Percentiles rank a stretch among this genome's conserved stretches.
phyloP scores from a whole-genome alignment of 106 monocot species.

The Phalaenopsis aphrodite region DNA sequence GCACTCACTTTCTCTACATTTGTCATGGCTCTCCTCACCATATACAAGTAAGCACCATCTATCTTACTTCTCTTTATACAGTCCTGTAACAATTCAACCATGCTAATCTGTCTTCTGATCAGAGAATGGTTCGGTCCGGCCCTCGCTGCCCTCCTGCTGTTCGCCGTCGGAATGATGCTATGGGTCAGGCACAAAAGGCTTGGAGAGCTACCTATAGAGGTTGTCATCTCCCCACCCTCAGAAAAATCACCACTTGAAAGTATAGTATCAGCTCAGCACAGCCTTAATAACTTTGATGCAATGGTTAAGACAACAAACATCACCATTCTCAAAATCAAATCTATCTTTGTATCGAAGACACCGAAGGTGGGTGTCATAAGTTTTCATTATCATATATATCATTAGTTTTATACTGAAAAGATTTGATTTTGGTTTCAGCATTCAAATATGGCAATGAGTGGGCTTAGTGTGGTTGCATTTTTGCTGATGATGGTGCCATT shows the following conservation, averaged over 20 bases:
- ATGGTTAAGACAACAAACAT: constrained; percentile 45
- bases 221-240: constrained; percentile 42
- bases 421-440: constrained; percentile 39
- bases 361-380: constrained; percentile 39
- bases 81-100: not conserved
- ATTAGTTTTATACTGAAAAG: not conserved
- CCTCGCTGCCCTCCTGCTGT: constrained; percentile 27
- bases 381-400: not conserved
- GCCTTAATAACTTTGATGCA: constrained; percentile 31
- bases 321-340: constrained; percentile 49
- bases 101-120: constrained; percentile 1
- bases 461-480: constrained; percentile 32
- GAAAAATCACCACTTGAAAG: constrained; percentile 70
- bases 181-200: constrained; percentile 31
- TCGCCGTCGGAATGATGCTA: constrained; percentile 36
- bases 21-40: constrained; percentile 20
- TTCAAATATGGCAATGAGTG: constrained; percentile 36
- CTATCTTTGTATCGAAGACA: constrained; percentile 47
- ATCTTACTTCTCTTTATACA: not conserved
- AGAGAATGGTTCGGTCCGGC: constrained; percentile 68
- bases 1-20: constrained; percentile 26
- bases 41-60: constrained; percentile 51
- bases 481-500: constrained; percentile 49
- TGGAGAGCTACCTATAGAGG: constrained; percentile 18
- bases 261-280: constrained; percentile 61